Evolutionary conservation across 495 filamentous ascomycete genomes (phyloP), one percentile per base, ranked within the genome.

Genomic region (Ramalina intermedia): DNA sequence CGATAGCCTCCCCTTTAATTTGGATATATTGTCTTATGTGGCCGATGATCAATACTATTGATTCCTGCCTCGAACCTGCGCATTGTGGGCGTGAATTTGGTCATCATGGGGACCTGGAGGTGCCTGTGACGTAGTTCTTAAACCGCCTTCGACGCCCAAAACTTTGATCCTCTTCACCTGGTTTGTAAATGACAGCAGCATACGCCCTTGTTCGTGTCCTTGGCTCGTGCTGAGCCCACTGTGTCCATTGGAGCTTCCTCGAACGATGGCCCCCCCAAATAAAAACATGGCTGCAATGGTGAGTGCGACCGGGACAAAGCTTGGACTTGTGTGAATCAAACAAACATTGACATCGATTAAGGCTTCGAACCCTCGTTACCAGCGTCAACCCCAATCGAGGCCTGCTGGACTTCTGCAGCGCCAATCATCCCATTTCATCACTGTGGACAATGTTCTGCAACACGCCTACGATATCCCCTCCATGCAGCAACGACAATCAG

Each of bases 381-480:
- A 69, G 44, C 66, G 67, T 50, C 58, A 58, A 6, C 45, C 64
- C 11, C 63, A 58, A 36, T 65, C 61, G 41, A 64, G 50, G 58
- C 49, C 65, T 59, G 26, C 66, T 59, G 37, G 63, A 61, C 41
- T 68, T 63, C 39, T 56, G 17, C 37, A 67, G 46, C 61, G 67
- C 40, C 49, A 71, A 27, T 67, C 76, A 39, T 88, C 82, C 51
- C 86, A 88, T 41, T 80, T 91, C 62, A 85, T 98, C 55, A 93
- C 86, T 12, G 93, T 99, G 59, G 91, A 99, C 64, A 95, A 87
- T 58, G 81, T 96, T 50, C 80, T 99, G 3, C 87, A 93, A 64
- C 85, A 93, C 66, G 79, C 87, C 49, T 93, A 86, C 33, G 89
- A 99, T 56, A 86, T 99, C 5, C 93, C 91, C 17, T 96, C 91